Percentiles rank a stretch among this genome's conserved stretches.
Evolutionary conservation across 2,329 filamentous ascomycete species (phyloP).

Genomic region (Geosmithia putterillii): DNA sequence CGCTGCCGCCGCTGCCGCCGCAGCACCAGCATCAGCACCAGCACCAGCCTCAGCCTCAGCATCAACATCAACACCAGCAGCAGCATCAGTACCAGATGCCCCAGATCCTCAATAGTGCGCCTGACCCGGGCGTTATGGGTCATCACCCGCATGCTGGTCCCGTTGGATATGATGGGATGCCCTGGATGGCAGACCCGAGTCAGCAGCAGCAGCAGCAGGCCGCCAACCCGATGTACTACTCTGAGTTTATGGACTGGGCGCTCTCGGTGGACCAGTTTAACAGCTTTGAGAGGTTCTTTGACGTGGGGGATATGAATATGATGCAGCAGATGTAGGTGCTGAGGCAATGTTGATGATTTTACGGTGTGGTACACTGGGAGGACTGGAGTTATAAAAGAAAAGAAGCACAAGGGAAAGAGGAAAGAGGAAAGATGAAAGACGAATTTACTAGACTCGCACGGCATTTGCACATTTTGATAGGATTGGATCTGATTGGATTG

Average conservation of each 20-base stretch:
- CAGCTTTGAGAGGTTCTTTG: slow-evolving; percentile 10
- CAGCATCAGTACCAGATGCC: neutral
- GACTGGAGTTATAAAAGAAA: no score
- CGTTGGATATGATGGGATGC: slow-evolving; percentile 5
- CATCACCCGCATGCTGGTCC: no score
- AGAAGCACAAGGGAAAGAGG: no score
- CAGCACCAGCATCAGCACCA: neutral
- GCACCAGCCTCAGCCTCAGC: neutral
- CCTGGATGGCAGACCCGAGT: slow-evolving; percentile 11
- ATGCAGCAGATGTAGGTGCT: neutral
- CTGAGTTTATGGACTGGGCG: slow-evolving; percentile 14
- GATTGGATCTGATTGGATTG: no score
- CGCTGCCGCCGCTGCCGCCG: neutral
- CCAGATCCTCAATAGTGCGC: neutral
- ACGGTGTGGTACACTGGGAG: neutral
- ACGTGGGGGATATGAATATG: neutral
- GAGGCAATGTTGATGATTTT: neutral
- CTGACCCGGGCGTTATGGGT: no score
- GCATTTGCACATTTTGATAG: no score
- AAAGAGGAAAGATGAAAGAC: no score
- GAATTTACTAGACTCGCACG: no score
- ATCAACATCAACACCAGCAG: neutral
- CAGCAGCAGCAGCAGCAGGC: no score
- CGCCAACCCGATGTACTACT: slow-evolving; percentile 6
- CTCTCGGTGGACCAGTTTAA: slow-evolving; percentile 13